These are phyloP conservation scores for Scleroderma bovista DNA, from an alignment of 768 basidiomycete species.

Conservation along the genomic window DNA sequence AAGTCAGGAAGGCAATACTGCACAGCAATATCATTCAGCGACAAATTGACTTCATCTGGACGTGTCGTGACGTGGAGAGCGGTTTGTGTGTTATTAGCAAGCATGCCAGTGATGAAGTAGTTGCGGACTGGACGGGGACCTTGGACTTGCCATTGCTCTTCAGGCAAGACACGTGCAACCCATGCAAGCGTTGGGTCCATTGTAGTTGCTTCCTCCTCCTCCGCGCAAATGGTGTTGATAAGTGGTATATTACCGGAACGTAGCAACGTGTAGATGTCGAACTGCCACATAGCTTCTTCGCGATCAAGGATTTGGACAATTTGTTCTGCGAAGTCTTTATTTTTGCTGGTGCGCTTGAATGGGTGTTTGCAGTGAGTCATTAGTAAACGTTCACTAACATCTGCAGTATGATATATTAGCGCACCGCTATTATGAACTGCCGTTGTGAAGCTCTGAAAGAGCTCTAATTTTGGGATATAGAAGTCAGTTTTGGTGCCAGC, in stretches of 20 bases:
- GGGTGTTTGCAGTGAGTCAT: slow-evolving; percentile 31
- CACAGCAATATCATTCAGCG: neutral
- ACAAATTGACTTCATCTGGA: neutral
- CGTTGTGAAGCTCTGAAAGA: neutral
- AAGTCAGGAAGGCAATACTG: slow-evolving; percentile 24
- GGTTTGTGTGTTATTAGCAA: too few relatives aligned
- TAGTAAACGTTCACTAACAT: slow-evolving; percentile 30
- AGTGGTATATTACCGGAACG: neutral
- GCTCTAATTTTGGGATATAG: neutral
- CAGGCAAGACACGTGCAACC: neutral
- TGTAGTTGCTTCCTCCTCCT: neutral
- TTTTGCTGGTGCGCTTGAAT: slow-evolving; percentile 11
- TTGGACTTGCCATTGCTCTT: neutral
- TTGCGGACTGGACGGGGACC: neutral
- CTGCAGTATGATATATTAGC: slow-evolving; percentile 31
- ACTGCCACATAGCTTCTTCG: slow-evolving; percentile 16
- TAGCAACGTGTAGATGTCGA: slow-evolving; percentile 14
- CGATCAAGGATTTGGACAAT: slow-evolving; percentile 29
- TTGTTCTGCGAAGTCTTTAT: slow-evolving; percentile 32
- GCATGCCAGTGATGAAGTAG: too few relatives aligned
- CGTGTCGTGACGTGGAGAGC: neutral
- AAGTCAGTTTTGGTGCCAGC: neutral
- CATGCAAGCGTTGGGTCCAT: neutral
- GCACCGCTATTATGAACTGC: slow-evolving; percentile 23
- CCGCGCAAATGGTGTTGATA: neutral